Base-by-base conservation (phyloP, 805 yeast species). In the Candida pseudoglaebosa region DNA sequence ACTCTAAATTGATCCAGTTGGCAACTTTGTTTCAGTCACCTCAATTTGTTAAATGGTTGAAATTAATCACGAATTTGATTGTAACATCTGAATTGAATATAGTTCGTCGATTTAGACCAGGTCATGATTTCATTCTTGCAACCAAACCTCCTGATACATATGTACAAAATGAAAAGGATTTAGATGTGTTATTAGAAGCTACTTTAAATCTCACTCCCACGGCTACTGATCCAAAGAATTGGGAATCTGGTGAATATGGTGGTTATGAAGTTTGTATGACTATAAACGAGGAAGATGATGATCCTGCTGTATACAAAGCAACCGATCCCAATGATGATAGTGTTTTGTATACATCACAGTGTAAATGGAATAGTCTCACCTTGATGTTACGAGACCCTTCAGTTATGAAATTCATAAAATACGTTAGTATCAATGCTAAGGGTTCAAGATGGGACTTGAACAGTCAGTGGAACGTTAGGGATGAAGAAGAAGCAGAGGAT, bases 251-350 rank as follows among this genome's bases (percentile, higher is more conserved):
- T n/a, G 95, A 87, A 51, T 65, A 72, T 35, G 99, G 99, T 26
- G 99, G 97, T 2, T 93, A 95, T 61, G 97, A 93, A 54, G 67
- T 95, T 38, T 82, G 91, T 53, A 86, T 93, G 95, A 67, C 73
- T n/a, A 65, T 73, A 43, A 77, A 76, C 32, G 70, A 62, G 2
- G 71, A 61, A 1, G 71, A 63, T 2, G 88, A 82, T 43, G 96
- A 89, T 54, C 96, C 96, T 7, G 95, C 96, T 0, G 82, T 89
- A 22, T 89, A 89, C 61, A 62, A 54, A 42, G 57, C 65, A 10
- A 72, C 63, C 41, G 75, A 73, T 19, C 77, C 80, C 0, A 78
- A 75, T 18, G 81, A 75, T 39, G 91, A 84, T 48, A 78, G 89
- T 7, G 91, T 90, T 3, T 70, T 91, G 36, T 75, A 81, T 48